Conservation (phyloP, 441 rosid species). For the Populus tomentosa region DNA sequence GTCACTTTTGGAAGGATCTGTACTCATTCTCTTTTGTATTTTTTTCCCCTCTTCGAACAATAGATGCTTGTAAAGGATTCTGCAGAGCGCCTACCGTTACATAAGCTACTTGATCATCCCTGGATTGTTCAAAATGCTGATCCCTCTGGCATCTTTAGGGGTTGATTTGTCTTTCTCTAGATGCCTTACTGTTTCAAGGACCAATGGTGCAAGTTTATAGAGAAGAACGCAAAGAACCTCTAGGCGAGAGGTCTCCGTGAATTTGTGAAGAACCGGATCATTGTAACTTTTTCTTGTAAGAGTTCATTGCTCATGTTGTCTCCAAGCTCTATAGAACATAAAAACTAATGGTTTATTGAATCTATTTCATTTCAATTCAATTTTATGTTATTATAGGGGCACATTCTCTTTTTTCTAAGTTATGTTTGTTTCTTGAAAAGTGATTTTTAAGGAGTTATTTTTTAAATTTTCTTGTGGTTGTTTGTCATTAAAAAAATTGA, state of each 20-base stretch:
- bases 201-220: neutral
- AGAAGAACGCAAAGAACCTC: neutral
- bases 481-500: no score
- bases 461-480: no score
- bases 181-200: neutral
- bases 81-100: slow-evolving; percentile 65
- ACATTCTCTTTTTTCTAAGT: neutral
- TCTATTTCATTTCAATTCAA: neutral
- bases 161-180: slow-evolving; percentile 17
- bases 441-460: no score
- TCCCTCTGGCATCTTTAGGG: slow-evolving; percentile 72
- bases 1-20: neutral
- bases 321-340: neutral
- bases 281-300: neutral
- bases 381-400: neutral
- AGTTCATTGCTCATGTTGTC: neutral
- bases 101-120: slow-evolving; percentile 86
- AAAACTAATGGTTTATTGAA: neutral
- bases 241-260: neutral
- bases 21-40: neutral
- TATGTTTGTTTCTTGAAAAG: no score
- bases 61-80: slow-evolving; percentile 97
- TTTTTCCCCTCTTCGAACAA: neutral
- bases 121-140: slow-evolving; percentile 97
- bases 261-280: neutral